Conservation (phyloP, 768 basidiomycete genomes). For the Lepiota venenata region DNA sequence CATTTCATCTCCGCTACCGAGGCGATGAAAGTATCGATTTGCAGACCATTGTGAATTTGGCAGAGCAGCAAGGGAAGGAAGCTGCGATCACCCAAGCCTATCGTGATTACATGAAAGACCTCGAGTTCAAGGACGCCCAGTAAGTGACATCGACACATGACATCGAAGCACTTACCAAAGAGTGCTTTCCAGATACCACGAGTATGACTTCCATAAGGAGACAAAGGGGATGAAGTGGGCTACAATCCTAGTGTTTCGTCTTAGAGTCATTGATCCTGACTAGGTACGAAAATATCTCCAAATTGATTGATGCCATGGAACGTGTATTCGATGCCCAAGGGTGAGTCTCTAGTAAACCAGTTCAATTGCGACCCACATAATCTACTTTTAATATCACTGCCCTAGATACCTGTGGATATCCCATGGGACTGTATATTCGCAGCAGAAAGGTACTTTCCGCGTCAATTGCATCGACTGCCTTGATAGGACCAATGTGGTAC, state of each 20-base stretch:
- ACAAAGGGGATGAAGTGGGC: constrained; percentile 92
- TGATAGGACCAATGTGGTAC: constrained; percentile 93
- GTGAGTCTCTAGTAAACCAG: constrained; percentile 31
- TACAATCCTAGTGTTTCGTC: neutral
- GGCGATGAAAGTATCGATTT: constrained; percentile 4
- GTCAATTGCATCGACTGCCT: constrained; percentile 96
- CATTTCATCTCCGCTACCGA: neutral
- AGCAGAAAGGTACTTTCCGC: constrained; percentile 84
- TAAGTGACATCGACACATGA: constrained; percentile 26
- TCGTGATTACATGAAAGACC: constrained; percentile 58
- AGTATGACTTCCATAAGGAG: constrained; percentile 93
- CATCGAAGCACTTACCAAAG: constrained; percentile 2
- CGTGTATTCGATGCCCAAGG: constrained; percentile 79
- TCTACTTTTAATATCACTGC: constrained; percentile 1
- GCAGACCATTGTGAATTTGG: constrained; percentile 83
- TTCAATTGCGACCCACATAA: constrained; percentile 5
- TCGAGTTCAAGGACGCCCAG: constrained; percentile 54
- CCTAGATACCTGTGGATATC: constrained; percentile 81
- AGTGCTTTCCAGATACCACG: constrained; percentile 53
- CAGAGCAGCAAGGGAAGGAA: constrained; percentile 91
- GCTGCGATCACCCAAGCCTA: constrained; percentile 76
- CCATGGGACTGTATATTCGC: constrained; percentile 62
- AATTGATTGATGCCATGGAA: constrained; percentile 67
- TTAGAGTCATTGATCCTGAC: constrained; percentile 1
- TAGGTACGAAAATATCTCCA: constrained; percentile 89